These are phyloP conservation scores for Aspergillus sp. DNA, from an alignment of 2,329 filamentous ascomycete species.

Conservation along the genomic window DNA sequence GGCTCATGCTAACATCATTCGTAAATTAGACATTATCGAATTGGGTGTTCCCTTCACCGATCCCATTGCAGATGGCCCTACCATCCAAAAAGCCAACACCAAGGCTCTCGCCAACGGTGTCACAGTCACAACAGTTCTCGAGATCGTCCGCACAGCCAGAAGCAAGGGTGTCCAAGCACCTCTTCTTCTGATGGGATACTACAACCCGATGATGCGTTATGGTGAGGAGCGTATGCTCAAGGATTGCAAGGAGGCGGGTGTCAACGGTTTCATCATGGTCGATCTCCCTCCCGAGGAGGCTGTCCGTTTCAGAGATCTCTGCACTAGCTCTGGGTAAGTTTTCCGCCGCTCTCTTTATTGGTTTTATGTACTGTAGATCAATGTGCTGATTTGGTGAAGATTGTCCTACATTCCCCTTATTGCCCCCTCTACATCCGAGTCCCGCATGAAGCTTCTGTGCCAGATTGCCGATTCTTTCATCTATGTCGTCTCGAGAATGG, in stretches of 20 bases:
- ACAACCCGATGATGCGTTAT: constrained; percentile 91
- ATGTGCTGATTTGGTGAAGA: constrained; percentile 33
- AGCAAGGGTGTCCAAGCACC: constrained; percentile 72
- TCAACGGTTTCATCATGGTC: constrained; percentile 96
- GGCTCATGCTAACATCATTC: neutral
- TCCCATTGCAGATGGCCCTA: constrained; percentile 94
- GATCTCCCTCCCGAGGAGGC: constrained; percentile 97
- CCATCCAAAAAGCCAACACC: constrained; percentile 93
- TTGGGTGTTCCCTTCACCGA: constrained; percentile 96
- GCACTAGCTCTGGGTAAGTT: constrained; percentile 28
- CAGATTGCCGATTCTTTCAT: constrained; percentile 97
- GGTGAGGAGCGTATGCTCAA: constrained; percentile 84
- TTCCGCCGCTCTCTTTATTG: neutral
- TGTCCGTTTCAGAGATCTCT: constrained; percentile 57
- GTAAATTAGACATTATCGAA: constrained; percentile 77
- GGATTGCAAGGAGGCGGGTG: constrained; percentile 76
- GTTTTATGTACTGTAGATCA: neutral
- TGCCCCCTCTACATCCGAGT: constrained; percentile 85
- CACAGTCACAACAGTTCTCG: constrained; percentile 70
- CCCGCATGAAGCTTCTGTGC: constrained; percentile 92
- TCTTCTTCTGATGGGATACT: constrained; percentile 96
- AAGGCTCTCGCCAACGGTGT: constrained; percentile 85
- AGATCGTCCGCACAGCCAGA: constrained; percentile 79
- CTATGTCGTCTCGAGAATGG: constrained; percentile 96
- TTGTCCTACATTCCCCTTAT: constrained; percentile 97